Evolutionary conservation across 108 stramenopile genomes (phyloP), one percentile per base, ranked within the genome.

Genomic region (Skeletonema menzelii): DNA sequence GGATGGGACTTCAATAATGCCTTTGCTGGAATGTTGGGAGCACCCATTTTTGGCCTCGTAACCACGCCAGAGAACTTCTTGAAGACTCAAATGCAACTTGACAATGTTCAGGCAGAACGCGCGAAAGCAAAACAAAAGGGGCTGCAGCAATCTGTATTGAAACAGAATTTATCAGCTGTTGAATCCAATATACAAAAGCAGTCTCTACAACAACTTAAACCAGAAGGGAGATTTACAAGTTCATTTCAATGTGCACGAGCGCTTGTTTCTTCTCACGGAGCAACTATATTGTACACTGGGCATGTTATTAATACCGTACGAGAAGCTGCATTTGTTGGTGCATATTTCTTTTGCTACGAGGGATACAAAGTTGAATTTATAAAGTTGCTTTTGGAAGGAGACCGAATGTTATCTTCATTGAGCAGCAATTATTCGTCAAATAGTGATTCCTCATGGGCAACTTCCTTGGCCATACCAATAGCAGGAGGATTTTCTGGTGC

Each of bases 331-430:
- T 97, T 97, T 78, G 69, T 97, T 8, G 87, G 90, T 26, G 82
- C 82, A 28, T 97, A 97, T 65, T 97, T 97, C 76, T 90, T 82
- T 62, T 83, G 88, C 24, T 97, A 97, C 72, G 96, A 97, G 82
- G 94, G 90, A 24, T 79, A 88, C 56, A 86, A 84, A 59, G 24
- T 56, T 26, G 77, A 77, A 55, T 71, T 86, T 32, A 61, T 37
- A 19, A 65, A 40, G 12, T 31, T 66, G 27, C 26, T 81, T 13
- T 27, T 64, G 6, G 27, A 30, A 27, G 57, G 56, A 44, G 80
- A 75, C 24, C 75, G 70, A 19, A 1, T 60, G 44, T 10, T 75
- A 20, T 38, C 73, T 57, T 24, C 64, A 68, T 19, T 19, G 15
- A 8, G 65, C 34, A 4, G 57, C 46, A 37, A 56, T 42, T 13